phyloP scores from a whole-genome alignment of 2,329 filamentous ascomycete species.

The Fusarium drepaniforme region DNA sequence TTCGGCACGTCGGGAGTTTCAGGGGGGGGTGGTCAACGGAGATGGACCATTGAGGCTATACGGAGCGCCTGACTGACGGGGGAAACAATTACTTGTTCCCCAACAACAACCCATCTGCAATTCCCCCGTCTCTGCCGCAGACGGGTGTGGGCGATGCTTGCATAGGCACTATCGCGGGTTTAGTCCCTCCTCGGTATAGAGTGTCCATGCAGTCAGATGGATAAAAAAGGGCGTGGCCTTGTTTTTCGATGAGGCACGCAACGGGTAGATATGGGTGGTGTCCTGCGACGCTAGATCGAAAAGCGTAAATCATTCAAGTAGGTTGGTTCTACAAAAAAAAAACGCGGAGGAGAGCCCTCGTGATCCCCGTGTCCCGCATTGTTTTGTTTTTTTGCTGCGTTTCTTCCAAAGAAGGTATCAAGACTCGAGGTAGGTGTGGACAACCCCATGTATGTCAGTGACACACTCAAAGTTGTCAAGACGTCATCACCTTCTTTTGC shows the following conservation, averaged over 20 bases:
- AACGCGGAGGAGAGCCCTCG: conserved; percentile 7
- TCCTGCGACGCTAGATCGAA: neutral
- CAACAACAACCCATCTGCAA: neutral
- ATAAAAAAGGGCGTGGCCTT: neutral
- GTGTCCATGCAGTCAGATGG: conserved; percentile 37
- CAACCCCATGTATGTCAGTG: conserved; percentile 11
- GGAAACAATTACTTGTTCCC: neutral
- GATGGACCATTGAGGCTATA: neutral
- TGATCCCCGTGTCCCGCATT: conserved; percentile 8
- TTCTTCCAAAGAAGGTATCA: conserved; percentile 32
- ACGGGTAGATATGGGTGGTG: conserved; percentile 13
- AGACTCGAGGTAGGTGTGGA: conserved; percentile 31
- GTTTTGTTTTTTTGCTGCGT: neutral
- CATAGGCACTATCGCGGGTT: conserved; percentile 10
- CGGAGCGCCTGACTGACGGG: neutral
- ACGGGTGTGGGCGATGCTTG: neutral
- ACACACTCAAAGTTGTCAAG: neutral
- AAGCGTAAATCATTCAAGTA: neutral
- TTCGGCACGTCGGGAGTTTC: neutral
- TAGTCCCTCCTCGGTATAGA: conserved; percentile 2
- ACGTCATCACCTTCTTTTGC: conserved; percentile 20
- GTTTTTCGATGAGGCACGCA: conserved; percentile 30
- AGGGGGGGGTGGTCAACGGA: neutral
- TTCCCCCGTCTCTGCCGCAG: neutral
- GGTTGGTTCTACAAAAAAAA: neutral